Evolutionary conservation across 2,329 filamentous ascomycete species (phyloP).

Genomic region (Leptographium radiaticola): DNA sequence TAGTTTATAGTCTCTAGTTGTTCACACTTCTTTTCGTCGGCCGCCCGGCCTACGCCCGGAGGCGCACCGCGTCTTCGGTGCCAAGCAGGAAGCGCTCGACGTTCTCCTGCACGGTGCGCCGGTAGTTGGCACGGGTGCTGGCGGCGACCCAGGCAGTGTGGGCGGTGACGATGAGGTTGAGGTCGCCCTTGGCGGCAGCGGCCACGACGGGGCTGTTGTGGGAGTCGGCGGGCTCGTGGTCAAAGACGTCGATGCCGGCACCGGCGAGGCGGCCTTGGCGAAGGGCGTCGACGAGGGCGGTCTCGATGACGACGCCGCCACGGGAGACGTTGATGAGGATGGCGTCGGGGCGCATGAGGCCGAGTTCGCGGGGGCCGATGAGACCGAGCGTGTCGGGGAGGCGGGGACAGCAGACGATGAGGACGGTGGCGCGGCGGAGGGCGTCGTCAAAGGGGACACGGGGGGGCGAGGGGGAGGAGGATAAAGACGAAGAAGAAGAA

Average conservation of each 20-base stretch:
- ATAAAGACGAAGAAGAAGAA: neutral
- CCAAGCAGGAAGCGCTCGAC: slow-evolving; percentile 9
- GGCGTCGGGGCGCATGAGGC: slow-evolving; percentile 13
- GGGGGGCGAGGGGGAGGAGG: slow-evolving; percentile 1
- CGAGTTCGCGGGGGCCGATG: slow-evolving; percentile 13
- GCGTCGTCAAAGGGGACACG: slow-evolving; percentile 12
- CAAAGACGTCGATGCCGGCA: slow-evolving; percentile 22
- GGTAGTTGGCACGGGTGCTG: slow-evolving; percentile 11
- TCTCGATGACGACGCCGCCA: slow-evolving; percentile 21
- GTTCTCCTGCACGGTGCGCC: slow-evolving; percentile 9
- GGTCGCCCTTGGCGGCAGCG: slow-evolving; percentile 3
- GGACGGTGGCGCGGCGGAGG: slow-evolving; percentile 16
- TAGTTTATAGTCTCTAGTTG: too few relatives aligned
- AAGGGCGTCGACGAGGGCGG: slow-evolving; percentile 20
- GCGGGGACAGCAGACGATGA: slow-evolving; percentile 21
- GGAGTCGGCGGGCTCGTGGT: slow-evolving; percentile 19
- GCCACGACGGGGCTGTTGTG: slow-evolving; percentile 9
- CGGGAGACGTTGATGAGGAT: slow-evolving; percentile 22
- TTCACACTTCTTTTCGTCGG: neutral
- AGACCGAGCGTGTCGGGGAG: slow-evolving; percentile 15
- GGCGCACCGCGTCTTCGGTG: neutral
- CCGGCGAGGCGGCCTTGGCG: slow-evolving; percentile 18
- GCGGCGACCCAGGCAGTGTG: slow-evolving; percentile 13
- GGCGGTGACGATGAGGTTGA: slow-evolving; percentile 11
- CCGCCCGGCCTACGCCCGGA: slow-evolving; percentile 1